Conservation (phyloP, 2,329 filamentous ascomycete species). For the Gnomoniopsis sp. region DNA sequence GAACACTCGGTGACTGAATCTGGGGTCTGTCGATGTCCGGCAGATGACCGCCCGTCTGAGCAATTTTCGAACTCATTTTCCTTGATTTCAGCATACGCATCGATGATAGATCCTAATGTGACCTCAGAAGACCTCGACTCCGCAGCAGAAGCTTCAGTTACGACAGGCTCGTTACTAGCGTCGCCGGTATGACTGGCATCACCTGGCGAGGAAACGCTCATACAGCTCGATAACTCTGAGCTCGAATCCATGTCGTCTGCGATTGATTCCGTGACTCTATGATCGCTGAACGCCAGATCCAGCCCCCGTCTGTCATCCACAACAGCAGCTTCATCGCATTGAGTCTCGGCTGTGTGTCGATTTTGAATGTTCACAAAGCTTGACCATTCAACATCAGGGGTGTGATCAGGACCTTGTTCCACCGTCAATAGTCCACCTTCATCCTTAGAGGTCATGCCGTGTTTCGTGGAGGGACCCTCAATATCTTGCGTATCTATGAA, state of each 20-base stretch:
- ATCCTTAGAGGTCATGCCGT: background rate
- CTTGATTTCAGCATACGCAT: slow-evolving; percentile 1
- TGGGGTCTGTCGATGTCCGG: no score
- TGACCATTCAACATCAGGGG: background rate
- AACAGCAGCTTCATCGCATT: background rate
- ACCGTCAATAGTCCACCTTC: background rate
- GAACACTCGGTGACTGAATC: no score
- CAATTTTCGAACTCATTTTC: background rate
- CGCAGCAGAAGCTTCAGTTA: background rate
- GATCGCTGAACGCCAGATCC: background rate
- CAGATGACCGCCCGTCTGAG: no score
- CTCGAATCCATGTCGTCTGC: background rate
- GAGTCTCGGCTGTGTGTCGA: background rate
- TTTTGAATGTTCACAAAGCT: background rate
- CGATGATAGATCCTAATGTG: slow-evolving; percentile 9
- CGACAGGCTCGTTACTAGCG: background rate
- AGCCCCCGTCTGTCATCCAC: background rate
- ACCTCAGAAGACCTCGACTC: background rate
- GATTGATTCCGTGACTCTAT: background rate
- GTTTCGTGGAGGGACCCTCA: background rate
- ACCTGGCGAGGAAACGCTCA: background rate
- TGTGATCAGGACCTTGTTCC: background rate
- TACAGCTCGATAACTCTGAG: background rate
- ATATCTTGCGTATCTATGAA: slow-evolving; percentile 9
- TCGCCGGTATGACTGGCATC: background rate